These are phyloP conservation scores for Mycena venus DNA, from an alignment of 768 basidiomycete genomes.

Conservation along the genomic window DNA sequence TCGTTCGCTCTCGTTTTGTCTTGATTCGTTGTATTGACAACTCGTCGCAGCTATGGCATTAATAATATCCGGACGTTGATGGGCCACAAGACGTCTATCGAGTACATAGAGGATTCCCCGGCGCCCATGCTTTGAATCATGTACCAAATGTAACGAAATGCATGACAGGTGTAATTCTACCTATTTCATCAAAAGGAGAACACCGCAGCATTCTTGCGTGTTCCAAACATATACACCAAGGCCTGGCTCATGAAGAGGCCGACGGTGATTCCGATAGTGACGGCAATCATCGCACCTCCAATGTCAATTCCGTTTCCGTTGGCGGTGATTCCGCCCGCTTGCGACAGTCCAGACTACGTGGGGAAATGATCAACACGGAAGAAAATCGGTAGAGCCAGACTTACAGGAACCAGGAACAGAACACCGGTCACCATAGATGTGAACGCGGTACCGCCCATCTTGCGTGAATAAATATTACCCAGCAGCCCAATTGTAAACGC, in stretches of 20 bases:
- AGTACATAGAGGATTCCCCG: constrained; percentile 87
- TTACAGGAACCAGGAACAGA: constrained; percentile 86
- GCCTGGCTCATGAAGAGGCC: constrained; percentile 92
- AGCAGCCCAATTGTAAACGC: constrained; percentile 85
- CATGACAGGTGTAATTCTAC: constrained; percentile 24
- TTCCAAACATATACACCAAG: constrained; percentile 88
- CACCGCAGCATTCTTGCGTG: constrained; percentile 85
- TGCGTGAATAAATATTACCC: constrained; percentile 86
- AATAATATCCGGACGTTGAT: constrained; percentile 97
- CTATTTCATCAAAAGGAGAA: constrained; percentile 76
- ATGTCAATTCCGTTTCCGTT: constrained; percentile 88
- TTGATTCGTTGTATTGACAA: constrained; percentile 5
- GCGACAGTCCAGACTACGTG: constrained; percentile 82
- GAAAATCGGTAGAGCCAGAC: constrained; percentile 42
- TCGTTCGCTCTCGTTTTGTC: constrained; percentile 39
- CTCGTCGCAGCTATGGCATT: constrained; percentile 85
- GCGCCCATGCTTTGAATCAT: constrained; percentile 86
- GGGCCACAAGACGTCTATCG: constrained; percentile 96
- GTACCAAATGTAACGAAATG: constrained; percentile 22
- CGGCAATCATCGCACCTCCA: constrained; percentile 90
- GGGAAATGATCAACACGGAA: constrained; percentile 11
- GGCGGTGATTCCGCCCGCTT: constrained; percentile 87
- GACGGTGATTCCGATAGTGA: constrained; percentile 91
- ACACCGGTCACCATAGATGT: constrained; percentile 94
- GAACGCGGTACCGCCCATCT: constrained; percentile 89